A percentile compares a stretch with the other conserved stretches of the same genome.
These are phyloP conservation scores for Hanseniaspora osmophila DNA, from an alignment of 805 yeast species.

Conservation along the genomic window DNA sequence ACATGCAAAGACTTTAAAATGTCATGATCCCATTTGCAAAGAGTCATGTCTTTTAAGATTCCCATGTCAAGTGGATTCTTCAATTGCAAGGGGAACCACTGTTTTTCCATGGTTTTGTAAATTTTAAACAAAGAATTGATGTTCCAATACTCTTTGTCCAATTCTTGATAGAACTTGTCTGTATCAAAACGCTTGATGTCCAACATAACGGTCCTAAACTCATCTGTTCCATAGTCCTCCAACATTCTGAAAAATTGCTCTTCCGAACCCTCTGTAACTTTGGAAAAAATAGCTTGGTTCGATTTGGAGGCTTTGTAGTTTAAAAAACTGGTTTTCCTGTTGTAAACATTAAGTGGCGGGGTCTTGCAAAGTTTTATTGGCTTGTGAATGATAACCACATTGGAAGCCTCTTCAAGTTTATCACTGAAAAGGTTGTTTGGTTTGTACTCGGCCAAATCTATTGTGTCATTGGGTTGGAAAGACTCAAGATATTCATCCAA, in stretches of 20 bases:
- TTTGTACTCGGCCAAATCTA: not conserved
- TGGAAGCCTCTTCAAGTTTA: not conserved
- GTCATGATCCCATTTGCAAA: not conserved
- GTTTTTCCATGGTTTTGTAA: not conserved
- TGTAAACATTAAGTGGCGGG: not conserved
- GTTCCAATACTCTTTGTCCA: not conserved
- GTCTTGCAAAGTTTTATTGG: not conserved
- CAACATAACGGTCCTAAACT: not conserved
- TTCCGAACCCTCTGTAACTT: not conserved
- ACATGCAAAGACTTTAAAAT: not conserved
- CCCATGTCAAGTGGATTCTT: not conserved
- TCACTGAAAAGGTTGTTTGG: not conserved
- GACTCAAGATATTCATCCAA: not conserved
- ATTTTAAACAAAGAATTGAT: not conserved
- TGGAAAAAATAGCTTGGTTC: not conserved
- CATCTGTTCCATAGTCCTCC: not conserved
- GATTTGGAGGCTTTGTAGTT: not conserved
- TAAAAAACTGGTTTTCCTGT: not conserved
- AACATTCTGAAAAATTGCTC: not conserved
- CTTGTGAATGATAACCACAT: not conserved
- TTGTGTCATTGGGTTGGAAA: not conserved
- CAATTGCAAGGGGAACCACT: not conserved
- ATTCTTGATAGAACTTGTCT: not conserved
- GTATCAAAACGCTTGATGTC: not conserved
- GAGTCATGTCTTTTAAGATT: not conserved